Evolutionary conservation across 352 stramenopile species (phyloP).

Genomic region (Globisporangium perplexum): DNA sequence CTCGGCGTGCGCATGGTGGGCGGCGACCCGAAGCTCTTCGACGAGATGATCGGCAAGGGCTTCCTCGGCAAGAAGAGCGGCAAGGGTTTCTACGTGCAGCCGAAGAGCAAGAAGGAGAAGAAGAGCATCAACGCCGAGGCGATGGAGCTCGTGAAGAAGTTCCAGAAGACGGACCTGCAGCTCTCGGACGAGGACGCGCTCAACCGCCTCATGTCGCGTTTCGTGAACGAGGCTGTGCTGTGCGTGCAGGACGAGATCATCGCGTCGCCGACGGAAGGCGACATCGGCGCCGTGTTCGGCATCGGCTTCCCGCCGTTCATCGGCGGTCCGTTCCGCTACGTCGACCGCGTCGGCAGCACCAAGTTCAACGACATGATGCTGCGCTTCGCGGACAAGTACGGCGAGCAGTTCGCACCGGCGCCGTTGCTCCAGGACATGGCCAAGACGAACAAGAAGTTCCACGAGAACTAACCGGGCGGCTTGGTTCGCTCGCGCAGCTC

Average conservation of each 20-base stretch:
- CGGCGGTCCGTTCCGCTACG: conserved; percentile 95
- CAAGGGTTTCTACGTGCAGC: conserved; percentile 98
- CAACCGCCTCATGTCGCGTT: conserved; percentile 93
- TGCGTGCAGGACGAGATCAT: conserved; percentile 98
- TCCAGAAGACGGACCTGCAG: conserved; percentile 72
- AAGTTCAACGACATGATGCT: conserved; percentile 97
- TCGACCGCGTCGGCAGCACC: conserved; percentile 91
- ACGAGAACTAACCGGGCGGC: conserved; percentile 63
- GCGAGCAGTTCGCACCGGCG: conserved; percentile 94
- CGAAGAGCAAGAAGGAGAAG: conserved; percentile 88
- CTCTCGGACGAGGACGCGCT: conserved; percentile 82
- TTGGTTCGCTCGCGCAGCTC: neutral
- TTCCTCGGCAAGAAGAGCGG: conserved; percentile 96
- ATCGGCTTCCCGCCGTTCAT: conserved; percentile 98
- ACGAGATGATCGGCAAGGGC: conserved; percentile 94
- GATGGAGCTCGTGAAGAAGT: conserved; percentile 76
- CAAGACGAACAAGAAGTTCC: conserved; percentile 97
- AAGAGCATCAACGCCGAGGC: conserved; percentile 88
- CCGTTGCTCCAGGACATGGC: conserved; percentile 96
- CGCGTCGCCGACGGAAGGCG: conserved; percentile 92
- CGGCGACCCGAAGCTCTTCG: conserved; percentile 88
- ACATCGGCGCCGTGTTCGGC: conserved; percentile 98
- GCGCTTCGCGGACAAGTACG: conserved; percentile 92
- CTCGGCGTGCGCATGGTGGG: conserved; percentile 95
- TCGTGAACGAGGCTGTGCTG: conserved; percentile 97